A percentile compares a stretch with the other conserved stretches of the same genome.
These are phyloP conservation scores for Arthrobotrys entomopaga DNA, from an alignment of 2,329 filamentous ascomycete genomes.

Conservation along the genomic window DNA sequence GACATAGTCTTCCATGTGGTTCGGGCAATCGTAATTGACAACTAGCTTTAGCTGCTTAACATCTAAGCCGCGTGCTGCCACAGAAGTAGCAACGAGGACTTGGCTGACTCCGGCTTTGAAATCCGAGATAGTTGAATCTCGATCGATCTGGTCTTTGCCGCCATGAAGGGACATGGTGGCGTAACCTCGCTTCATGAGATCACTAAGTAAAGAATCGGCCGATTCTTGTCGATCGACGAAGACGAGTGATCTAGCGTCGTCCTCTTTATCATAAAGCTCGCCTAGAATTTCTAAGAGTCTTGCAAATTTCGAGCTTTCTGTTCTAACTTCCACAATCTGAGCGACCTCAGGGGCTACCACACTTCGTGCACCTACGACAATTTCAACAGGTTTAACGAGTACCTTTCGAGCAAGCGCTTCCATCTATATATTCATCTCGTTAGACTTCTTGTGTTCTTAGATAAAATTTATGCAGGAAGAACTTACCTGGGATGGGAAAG, in stretches of 20 bases:
- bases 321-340: slow-evolving; percentile 95
- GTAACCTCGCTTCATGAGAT: slow-evolving; percentile 59
- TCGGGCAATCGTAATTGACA: slow-evolving; percentile 83
- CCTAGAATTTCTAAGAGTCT: slow-evolving; percentile 82
- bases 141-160: slow-evolving; percentile 99
- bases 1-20: slow-evolving; percentile 95
- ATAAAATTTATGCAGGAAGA: slow-evolving; percentile 85
- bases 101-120: slow-evolving; percentile 99
- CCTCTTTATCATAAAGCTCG: slow-evolving; percentile 70
- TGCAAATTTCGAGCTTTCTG: slow-evolving; percentile 81
- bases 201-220: slow-evolving; percentile 73
- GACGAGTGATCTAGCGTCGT: slow-evolving; percentile 87
- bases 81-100: slow-evolving; percentile 99
- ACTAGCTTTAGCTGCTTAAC: slow-evolving; percentile 97
- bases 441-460: background rate
- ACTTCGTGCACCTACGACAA: slow-evolving; percentile 68
- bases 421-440: slow-evolving; percentile 56
- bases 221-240: slow-evolving; percentile 78
- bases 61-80: slow-evolving; percentile 99
- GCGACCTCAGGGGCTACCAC: slow-evolving; percentile 96
- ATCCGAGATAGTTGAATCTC: slow-evolving; percentile 98
- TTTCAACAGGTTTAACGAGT: slow-evolving; percentile 83
- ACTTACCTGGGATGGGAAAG: slow-evolving; percentile 94
- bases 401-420: slow-evolving; percentile 59
- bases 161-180: slow-evolving; percentile 83